Base-by-base conservation (phyloP, 2,329 filamentous ascomycete species). In the Rutstroemia sydowiana region DNA sequence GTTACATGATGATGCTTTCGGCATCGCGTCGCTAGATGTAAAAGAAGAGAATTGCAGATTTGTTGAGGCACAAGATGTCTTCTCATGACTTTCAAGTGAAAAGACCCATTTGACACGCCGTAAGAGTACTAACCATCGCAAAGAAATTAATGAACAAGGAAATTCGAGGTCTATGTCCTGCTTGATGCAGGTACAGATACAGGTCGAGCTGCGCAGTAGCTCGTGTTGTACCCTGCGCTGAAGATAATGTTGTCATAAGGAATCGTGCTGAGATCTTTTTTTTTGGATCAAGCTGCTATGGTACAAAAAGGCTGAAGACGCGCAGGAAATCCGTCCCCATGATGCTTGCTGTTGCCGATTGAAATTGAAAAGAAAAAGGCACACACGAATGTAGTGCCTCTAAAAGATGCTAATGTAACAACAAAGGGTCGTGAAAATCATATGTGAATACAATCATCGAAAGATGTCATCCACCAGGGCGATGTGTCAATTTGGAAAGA, bases 341-440 rank as follows among this genome's bases (percentile, higher is more conserved):
- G 55, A 60, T 63, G 61, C 61, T 63, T 61, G 61, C 55, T 51
- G 50, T 46, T 57, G 58, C 57, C 57, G 59, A 60, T 62, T 51
- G 55, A 61, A 59, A 40, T 51, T 54, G 58, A 51, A 53, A 53
- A 52, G 52, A 49, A 57, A 61, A 57, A 54, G 52, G 55, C 42
- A 40, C 57, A 57, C 57, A 55, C 34, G 42, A 26, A 48, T 51
- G 55, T 39, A 58, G 50, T 37, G 51, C 57, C 56, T 59, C 50
- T 51, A 53, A 28, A 45, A 46, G 52, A 63, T 61, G 61, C 59
- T 66, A 66, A 52, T 66, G 64, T 66, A 63, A 66, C 64, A 65
- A 61, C 54, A 59, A 62, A 54, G 58, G 58, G 64, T 62, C 63
- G 62, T 66, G 54, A 66, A 65, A 64, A 59, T 66, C 61, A 56